These are phyloP conservation scores for Metschnikowia sp. DNA, from an alignment of 805 yeast species.

Conservation along the genomic window DNA sequence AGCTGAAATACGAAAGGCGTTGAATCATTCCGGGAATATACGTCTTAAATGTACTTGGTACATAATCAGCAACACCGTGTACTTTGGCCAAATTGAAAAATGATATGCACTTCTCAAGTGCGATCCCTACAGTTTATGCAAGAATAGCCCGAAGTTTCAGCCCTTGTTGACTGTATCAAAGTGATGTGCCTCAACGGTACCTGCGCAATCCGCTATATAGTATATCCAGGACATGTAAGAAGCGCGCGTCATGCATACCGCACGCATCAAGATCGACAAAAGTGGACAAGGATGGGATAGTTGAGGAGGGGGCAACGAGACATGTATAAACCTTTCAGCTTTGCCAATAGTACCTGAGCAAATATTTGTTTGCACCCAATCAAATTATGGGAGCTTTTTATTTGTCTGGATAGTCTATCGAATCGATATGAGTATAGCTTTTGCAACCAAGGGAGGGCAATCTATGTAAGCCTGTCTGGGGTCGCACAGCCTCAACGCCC, in stretches of 20 bases:
- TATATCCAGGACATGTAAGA: background rate
- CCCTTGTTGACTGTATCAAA: too few relatives aligned
- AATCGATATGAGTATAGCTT: background rate
- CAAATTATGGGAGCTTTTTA: background rate
- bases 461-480: too few relatives aligned
- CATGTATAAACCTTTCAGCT: too few relatives aligned
- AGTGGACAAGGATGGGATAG: too few relatives aligned
- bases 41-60: slow-evolving; percentile 4
- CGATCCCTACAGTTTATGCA: background rate
- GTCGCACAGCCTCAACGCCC: too few relatives aligned
- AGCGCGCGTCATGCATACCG: background rate
- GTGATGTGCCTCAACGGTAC: slow-evolving; percentile 5
- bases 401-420: background rate
- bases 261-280: too few relatives aligned
- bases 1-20: too few relatives aligned
- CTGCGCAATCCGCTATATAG: slow-evolving; percentile 3
- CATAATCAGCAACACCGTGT: background rate
- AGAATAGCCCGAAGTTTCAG: background rate
- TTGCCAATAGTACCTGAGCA: too few relatives aligned
- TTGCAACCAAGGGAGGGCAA: too few relatives aligned
- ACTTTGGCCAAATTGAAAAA: background rate
- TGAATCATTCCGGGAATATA: background rate
- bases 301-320: too few relatives aligned
- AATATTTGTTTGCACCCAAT: background rate
- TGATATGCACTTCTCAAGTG: background rate